Evolutionary conservation across 176 grass and related monocot genomes (phyloP), one percentile per base, ranked within the genome.

Genomic region (Bromus sterilis): DNA sequence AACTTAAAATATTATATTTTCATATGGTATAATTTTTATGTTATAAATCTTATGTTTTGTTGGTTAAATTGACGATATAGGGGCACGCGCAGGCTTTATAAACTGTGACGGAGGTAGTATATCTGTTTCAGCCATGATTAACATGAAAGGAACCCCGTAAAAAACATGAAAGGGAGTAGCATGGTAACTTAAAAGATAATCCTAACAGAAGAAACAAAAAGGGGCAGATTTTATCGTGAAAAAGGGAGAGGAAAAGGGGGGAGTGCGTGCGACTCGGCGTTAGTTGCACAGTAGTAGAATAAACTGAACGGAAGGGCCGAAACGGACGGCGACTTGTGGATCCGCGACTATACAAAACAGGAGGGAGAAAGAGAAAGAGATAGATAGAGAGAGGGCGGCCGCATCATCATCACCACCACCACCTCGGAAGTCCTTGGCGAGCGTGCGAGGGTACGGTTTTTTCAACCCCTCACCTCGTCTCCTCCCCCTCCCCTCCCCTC

Each of bases 321-420:
- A 74, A 83, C 49, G 40, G 40, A 48, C 23, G 40, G 70, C 70
- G 81, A 83, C 70, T 75, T 64, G 20, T 64, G 20, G 24, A 60
- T 28, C 70, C 46, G 81, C 21, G 18, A 51, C 23, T 59, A 35
- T 12, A 60, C 3, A 30, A 57, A 25, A 2, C 10, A 13, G 4
- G 20, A 26, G 30, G 10, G 21, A 18, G 7, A n/a, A n/a, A n/a
- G n/a, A n/a, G 30, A 66, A 24, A 14, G 48, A 42, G 65, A 0
- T 9, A 68, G 32, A 4, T 1, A 16, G 30, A 0, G 44, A 67
- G 34, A 34, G 64, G 66, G 79, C 7, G 26, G 59, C 59, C 31
- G 12, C 56, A 15, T 60, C 68, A 35, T 35, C 64, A 66, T 37
- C 64, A 73, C 1, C 68, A 44, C 24, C 67, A 71, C 36, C 60